These are phyloP conservation scores for Aotearoamyces nothofagi DNA, from an alignment of 2,329 filamentous ascomycete species.

Conservation along the genomic window DNA sequence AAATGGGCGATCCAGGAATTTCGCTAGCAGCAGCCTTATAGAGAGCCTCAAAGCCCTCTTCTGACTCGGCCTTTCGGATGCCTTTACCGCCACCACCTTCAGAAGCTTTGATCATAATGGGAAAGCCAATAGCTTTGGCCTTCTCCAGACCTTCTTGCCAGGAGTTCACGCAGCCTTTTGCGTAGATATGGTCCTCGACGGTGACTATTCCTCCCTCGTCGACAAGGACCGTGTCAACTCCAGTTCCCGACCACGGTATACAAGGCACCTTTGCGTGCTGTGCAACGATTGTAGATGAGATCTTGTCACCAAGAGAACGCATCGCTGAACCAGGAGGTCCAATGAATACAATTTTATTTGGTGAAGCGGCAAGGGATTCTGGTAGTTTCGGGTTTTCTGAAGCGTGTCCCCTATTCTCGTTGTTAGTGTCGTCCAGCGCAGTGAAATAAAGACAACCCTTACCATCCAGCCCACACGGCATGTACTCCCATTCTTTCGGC, in stretches of 20 bases:
- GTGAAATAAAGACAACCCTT: conserved; percentile 21
- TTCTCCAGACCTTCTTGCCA: conserved; percentile 81
- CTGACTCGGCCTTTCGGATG: conserved; percentile 84
- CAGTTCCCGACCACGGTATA: conserved; percentile 98
- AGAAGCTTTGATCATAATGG: conserved; percentile 99
- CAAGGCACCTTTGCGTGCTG: conserved; percentile 93
- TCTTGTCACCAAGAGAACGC: conserved; percentile 98
- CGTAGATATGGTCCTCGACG: conserved; percentile 71
- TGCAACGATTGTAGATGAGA: conserved; percentile 96
- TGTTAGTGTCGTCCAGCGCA: not conserved
- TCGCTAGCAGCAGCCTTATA: conserved; percentile 96
- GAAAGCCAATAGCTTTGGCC: conserved; percentile 87
- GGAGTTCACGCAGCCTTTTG: conserved; percentile 78
- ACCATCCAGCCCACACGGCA: conserved; percentile 98
- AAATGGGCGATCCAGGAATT: conserved; percentile 96
- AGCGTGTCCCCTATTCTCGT: conserved; percentile 63
- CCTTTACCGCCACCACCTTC: conserved; percentile 98
- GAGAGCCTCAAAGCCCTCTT: conserved; percentile 70
- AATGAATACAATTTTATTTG: conserved; percentile 98
- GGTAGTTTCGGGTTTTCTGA: conserved; percentile 97
- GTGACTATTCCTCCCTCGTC: conserved; percentile 82
- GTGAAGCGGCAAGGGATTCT: conserved; percentile 87
- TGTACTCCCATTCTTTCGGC: conserved; percentile 98
- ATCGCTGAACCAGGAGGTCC: conserved; percentile 95
- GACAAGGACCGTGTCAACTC: conserved; percentile 66